Evolutionary conservation across 441 rosid species (phyloP), one percentile per base, ranked within the genome.

Genomic region (Jatropha multifida): DNA sequence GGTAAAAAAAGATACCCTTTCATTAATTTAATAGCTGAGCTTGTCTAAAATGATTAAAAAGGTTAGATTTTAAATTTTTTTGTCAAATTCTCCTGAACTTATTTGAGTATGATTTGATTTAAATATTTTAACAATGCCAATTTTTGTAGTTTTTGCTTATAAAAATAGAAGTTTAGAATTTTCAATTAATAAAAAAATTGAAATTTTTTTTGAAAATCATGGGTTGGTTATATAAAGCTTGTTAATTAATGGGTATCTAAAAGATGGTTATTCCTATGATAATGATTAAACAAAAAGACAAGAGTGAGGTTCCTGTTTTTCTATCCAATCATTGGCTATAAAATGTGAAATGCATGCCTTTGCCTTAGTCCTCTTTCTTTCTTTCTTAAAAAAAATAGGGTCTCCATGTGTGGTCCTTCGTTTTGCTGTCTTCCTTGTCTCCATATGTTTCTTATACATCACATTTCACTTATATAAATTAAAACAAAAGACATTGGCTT

Each of bases 241-340:
- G 1, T 32, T 32, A 32, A 32, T 32, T 32, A 74, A 59, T 58
- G 88, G 32, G 86, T 20, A 88, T 83, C 91, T 55, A 79, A 83
- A 64, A 52, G 78, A 69, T 42, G 83, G 32, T 88, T 82, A 79
- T 85, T 84, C 88, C 38, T 74, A 66, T 54, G n/a, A 46, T 12
- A 80, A 82, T 72, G 83, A 85, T 81, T 56, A 26, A 68, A 80
- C 83, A 79, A 82, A 71, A 85, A 68, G 86, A 85, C 86, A 88
- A 82, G 76, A 54, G n/a, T 71, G 58, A 48, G 76, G 62, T 68
- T 44, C n/a, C 72, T 67, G 61, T 77, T 76, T 75, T 67, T 67
- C 72, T 5, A 71, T 49, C 82, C 83, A 82, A 83, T 80, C 82
- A 85, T 77, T 76, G 82, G 74, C 32, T 32, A 69, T 60, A 79